Evolutionary conservation across 2,329 filamentous ascomycete species (phyloP).

Genomic region (Teratosphaeria nubilosa): DNA sequence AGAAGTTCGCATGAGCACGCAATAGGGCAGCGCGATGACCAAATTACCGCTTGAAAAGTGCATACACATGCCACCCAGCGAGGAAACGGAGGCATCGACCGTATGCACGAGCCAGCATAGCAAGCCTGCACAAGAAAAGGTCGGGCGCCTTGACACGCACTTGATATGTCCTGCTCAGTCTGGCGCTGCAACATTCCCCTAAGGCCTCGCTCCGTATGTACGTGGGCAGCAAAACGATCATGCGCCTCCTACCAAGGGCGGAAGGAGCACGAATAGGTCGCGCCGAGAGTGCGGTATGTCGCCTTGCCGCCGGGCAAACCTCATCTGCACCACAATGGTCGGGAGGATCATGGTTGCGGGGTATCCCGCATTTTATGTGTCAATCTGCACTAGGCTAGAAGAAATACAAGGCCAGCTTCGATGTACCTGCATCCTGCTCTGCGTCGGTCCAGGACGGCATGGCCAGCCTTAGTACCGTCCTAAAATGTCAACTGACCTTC

Average conservation of each 20-base stretch:
- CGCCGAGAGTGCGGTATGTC: too few species aligned
- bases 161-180: not conserved
- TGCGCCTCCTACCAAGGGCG: not conserved
- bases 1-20: constrained; percentile 67
- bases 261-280: not conserved
- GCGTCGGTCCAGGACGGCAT: not conserved
- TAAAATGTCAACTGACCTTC: not conserved
- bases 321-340: too few species aligned
- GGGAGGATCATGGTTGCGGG: too few species aligned
- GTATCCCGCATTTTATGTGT: not conserved
- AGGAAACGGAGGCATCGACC: not conserved
- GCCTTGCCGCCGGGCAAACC: not conserved
- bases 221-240: not conserved
- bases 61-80: not conserved
- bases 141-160: too few species aligned
- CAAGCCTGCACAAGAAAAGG: not conserved
- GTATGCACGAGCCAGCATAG: not conserved
- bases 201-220: not conserved
- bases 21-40: not conserved
- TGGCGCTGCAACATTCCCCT: not conserved
- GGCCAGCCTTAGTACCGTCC: not conserved
- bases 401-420: not conserved
- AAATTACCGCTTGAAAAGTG: too few species aligned
- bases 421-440: not conserved
- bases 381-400: not conserved